Conservation (phyloP, 176 grass and related monocot species). For the Paspalum notatum region DNA sequence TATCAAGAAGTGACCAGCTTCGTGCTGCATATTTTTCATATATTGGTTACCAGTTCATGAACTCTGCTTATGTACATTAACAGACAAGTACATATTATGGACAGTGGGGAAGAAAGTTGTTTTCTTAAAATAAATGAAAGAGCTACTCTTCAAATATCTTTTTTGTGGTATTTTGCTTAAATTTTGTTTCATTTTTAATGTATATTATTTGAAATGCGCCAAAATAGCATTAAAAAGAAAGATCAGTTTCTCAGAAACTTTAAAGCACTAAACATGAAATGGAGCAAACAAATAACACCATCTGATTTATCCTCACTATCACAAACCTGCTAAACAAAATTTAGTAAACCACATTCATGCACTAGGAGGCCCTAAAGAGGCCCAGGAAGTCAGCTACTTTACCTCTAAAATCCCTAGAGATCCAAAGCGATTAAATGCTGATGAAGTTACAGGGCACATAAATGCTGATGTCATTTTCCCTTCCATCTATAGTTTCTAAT, state of each 20-base stretch:
- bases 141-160: neutral
- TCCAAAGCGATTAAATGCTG: neutral
- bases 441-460: neutral
- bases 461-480: conserved; percentile 5
- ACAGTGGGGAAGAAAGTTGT: neutral
- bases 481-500: neutral
- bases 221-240: neutral
- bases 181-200: neutral
- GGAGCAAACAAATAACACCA: neutral
- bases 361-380: too few relatives aligned
- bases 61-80: neutral
- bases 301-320: too few relatives aligned
- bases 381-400: too few relatives aligned
- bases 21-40: conserved; percentile 55
- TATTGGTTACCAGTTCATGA: conserved; percentile 6
- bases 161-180: neutral
- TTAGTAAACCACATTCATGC: too few relatives aligned
- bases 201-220: neutral
- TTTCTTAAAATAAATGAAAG: neutral
- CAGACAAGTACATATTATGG: neutral
- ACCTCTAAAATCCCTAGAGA: too few relatives aligned
- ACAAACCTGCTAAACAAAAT: too few relatives aligned
- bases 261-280: neutral
- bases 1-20: conserved; percentile 91
- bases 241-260: neutral